phyloP scores from a whole-genome alignment of 2,329 filamentous ascomycete genomes.

The Huntiella savannae region DNA sequence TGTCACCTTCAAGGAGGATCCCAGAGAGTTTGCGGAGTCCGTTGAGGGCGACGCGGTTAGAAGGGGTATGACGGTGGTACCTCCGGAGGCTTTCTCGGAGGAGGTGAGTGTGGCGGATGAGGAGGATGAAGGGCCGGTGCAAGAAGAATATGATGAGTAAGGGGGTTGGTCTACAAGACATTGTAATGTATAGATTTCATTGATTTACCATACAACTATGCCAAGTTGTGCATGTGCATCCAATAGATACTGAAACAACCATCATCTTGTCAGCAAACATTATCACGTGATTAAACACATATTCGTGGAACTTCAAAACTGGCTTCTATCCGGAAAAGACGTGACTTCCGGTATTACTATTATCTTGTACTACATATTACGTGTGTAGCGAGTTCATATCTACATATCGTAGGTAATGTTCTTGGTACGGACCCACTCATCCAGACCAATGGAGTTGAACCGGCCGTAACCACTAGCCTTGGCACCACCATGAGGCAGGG shows the following conservation, averaged over 20 bases:
- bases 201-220: no score
- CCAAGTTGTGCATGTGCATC: no score
- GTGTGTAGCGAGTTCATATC: neutral
- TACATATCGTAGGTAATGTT: constrained; percentile 29
- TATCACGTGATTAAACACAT: neutral
- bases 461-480: constrained; percentile 46
- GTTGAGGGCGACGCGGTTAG: neutral
- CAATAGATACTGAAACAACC: no score
- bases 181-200: no score
- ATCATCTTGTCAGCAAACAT: no score
- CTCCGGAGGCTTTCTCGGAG: neutral
- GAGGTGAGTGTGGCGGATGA: constrained; percentile 1
- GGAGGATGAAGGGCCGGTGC: constrained; percentile 1
- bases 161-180: no score
- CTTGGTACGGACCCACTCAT: constrained; percentile 46
- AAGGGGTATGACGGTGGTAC: neutral
- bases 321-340: neutral
- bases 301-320: neutral
- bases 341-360: constrained; percentile 4
- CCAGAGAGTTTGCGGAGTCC: constrained; percentile 15
- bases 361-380: neutral
- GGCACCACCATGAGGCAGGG: constrained; percentile 44
- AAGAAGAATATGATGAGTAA: no score
- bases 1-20: constrained; percentile 43
- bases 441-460: constrained; percentile 37